Percentiles rank a stretch among this genome's conserved stretches.
Evolutionary conservation across 2,329 filamentous ascomycete species (phyloP).

Genomic region (Pseudopyricularia cyperi): DNA sequence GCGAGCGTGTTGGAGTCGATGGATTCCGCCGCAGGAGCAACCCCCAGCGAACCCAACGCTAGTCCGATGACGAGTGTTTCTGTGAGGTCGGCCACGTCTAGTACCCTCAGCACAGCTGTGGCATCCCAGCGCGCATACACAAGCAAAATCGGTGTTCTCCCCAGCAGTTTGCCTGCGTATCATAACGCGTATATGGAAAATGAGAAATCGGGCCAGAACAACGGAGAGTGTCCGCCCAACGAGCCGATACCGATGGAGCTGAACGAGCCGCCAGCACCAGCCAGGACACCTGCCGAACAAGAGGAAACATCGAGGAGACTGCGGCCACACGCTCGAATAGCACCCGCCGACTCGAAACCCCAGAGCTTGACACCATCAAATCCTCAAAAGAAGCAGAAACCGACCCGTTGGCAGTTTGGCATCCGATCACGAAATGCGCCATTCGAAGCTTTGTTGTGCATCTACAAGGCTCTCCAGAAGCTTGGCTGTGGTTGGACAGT

Average conservation of each 20-base stretch:
- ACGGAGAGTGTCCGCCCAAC: slow-evolving; percentile 27
- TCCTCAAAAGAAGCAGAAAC: slow-evolving; percentile 59
- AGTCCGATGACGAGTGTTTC: slow-evolving; percentile 43
- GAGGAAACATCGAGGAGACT: slow-evolving; percentile 69
- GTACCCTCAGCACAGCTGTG: slow-evolving; percentile 21
- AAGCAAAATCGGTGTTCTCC: slow-evolving; percentile 83
- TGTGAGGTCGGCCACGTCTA: slow-evolving; percentile 37
- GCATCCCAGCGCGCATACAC: slow-evolving; percentile 42
- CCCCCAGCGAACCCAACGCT: slow-evolving; percentile 21
- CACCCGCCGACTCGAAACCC: slow-evolving; percentile 48
- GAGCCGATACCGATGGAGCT: slow-evolving; percentile 32
- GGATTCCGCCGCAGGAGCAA: not conserved
- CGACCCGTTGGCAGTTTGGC: slow-evolving; percentile 94
- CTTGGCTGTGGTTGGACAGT: slow-evolving; percentile 81
- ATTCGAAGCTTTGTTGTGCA: slow-evolving; percentile 85
- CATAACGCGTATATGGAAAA: slow-evolving; percentile 85
- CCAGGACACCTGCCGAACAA: slow-evolving; percentile 59
- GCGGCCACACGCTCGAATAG: slow-evolving; percentile 70
- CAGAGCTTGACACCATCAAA: slow-evolving; percentile 50
- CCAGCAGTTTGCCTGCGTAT: slow-evolving; percentile 80
- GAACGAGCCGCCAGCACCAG: slow-evolving; percentile 32
- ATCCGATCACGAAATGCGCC: slow-evolving; percentile 90
- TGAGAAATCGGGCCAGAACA: slow-evolving; percentile 35
- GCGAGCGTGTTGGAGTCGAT: slow-evolving; percentile 29
- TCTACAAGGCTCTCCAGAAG: slow-evolving; percentile 81